These are phyloP conservation scores for Ramularia collo-cygni DNA, from an alignment of 2,329 filamentous ascomycete species.

Conservation along the genomic window DNA sequence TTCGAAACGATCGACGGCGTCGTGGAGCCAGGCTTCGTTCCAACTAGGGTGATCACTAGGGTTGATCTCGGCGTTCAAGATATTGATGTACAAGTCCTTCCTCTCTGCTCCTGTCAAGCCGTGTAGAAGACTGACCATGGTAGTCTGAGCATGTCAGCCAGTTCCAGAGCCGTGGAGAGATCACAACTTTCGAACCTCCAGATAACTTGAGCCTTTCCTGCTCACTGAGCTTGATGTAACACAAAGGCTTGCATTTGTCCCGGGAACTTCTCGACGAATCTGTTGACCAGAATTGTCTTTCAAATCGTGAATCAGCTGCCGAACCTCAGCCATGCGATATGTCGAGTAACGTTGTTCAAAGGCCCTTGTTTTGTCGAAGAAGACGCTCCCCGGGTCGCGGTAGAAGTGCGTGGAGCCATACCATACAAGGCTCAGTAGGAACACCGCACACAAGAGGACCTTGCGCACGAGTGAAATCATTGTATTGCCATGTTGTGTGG, in stretches of 20 bases:
- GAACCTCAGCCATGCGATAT: not conserved
- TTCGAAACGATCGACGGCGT: not conserved
- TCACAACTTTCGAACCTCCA: not conserved
- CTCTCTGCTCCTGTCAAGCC: not conserved
- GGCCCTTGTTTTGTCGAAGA: not conserved
- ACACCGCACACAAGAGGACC: not conserved
- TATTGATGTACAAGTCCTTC: not conserved
- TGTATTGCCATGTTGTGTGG: too few species aligned
- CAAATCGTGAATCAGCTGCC: too few species aligned
- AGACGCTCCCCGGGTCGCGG: slow-evolving; percentile 1
- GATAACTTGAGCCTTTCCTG: not conserved
- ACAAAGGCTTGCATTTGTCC: not conserved
- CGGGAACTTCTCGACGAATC: not conserved
- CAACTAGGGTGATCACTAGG: not conserved
- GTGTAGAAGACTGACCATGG: not conserved
- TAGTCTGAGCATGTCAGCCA: not conserved
- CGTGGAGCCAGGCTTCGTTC: not conserved
- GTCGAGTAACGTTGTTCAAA: not conserved
- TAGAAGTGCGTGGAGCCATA: not conserved
- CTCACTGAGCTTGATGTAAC: not conserved
- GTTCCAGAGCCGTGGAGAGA: too few species aligned
- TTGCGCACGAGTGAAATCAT: not conserved
- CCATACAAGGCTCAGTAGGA: not conserved
- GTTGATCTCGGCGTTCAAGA: not conserved
- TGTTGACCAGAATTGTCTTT: not conserved